Conservation (phyloP, 73 alveolate genomes). For the Symbiodinium pilosum region DNA sequence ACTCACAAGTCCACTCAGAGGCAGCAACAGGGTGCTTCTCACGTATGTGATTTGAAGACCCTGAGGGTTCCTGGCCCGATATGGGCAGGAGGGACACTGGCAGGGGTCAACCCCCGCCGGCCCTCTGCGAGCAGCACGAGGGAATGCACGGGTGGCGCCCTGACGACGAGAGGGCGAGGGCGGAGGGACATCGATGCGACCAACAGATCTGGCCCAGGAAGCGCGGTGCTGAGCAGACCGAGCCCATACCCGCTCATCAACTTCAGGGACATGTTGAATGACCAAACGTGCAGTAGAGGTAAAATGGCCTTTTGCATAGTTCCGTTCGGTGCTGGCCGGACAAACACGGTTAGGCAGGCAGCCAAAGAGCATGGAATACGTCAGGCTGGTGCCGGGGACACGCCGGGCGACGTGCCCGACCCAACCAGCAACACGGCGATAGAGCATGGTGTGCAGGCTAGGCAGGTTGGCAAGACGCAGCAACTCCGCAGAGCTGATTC, state of each 20-base stretch:
- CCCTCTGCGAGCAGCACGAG: not conserved
- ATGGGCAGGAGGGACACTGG: not conserved
- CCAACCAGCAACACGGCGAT: not conserved
- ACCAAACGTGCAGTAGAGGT: not conserved
- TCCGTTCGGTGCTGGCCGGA: not conserved
- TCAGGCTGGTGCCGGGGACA: not conserved
- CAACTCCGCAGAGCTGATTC: not conserved
- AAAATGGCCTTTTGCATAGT: not conserved
- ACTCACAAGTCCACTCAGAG: not conserved
- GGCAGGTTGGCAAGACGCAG: not conserved
- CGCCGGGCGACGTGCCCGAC: not conserved
- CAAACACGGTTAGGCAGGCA: not conserved
- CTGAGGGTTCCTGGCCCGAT: not conserved
- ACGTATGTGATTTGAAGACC: not conserved
- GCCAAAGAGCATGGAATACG: not conserved
- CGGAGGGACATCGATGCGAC: not conserved
- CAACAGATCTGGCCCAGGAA: not conserved
- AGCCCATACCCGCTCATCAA: not conserved
- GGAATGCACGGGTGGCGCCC: not conserved
- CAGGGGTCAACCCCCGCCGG: not conserved
- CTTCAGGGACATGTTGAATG: not conserved
- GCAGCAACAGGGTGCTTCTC: not conserved
- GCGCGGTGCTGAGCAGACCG: not conserved
- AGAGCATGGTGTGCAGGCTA: not conserved
- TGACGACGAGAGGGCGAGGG: not conserved